A percentile compares a stretch with the other conserved stretches of the same genome.
phyloP scores from a whole-genome alignment of 108 stramenopile species.

The Pseudonitzschia multiseries region DNA sequence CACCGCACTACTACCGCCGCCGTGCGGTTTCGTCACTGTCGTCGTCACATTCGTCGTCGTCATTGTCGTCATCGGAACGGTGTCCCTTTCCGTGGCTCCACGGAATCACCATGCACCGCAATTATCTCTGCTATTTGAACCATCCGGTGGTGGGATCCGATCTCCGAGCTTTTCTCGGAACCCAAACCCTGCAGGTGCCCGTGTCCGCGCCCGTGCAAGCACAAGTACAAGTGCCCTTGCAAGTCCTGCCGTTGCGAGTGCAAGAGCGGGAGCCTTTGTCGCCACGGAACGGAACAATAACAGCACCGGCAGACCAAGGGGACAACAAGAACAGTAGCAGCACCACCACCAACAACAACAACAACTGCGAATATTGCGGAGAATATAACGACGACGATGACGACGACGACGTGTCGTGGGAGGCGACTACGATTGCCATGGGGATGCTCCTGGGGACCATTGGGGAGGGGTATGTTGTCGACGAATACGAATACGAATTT shows the following conservation, averaged over 20 bases:
- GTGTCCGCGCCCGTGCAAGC: no score
- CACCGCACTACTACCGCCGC: no score
- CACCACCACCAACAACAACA: no score
- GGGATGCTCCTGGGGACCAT: conserved; percentile 1
- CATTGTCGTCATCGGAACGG: background rate
- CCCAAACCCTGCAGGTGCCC: background rate
- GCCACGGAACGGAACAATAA: no score
- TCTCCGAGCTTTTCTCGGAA: background rate
- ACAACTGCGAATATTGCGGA: no score
- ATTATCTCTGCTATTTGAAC: conserved; percentile 20
- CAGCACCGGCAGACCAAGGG: no score
- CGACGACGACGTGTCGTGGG: background rate
- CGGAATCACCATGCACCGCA: conserved; percentile 17
- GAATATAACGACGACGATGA: no score
- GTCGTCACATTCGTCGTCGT: background rate
- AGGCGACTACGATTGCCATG: background rate
- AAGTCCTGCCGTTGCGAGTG: no score
- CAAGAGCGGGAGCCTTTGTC: no score
- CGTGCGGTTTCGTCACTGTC: no score
- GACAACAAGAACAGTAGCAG: no score
- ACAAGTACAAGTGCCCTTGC: background rate
- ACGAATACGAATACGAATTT: no score
- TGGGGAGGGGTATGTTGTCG: background rate
- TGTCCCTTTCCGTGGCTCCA: conserved; percentile 18
- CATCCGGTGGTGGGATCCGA: conserved; percentile 22